Base-by-base conservation (phyloP, 495 filamentous ascomycete genomes). In the Annulohypoxylon bovei region DNA sequence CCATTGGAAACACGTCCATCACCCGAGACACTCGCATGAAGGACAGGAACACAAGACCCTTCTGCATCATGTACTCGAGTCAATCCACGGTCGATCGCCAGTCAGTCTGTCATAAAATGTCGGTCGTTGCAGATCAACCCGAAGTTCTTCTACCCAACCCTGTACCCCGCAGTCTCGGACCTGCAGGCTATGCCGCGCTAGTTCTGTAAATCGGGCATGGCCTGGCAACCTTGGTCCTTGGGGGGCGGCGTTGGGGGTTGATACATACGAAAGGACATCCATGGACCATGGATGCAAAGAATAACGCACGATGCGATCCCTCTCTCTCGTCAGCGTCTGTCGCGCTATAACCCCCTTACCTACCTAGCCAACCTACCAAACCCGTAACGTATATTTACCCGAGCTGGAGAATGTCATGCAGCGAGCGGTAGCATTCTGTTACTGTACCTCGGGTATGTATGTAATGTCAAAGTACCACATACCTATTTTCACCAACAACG, bases 111-210 rank as follows among this genome's bases (percentile, higher is more conserved):
- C 63, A 61, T 50, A 68, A 52, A 63, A 65, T 61, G 65, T 42
- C 65, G 62, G 65, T 61, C 64, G 37, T 49, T 65, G 70, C 56
- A 72, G 70, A 72, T 72, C 70, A 46, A 22, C 70, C 60, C 70
- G 27, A 40, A 68, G 22, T 35, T 7, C 28, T 39, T 30, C 40
- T 52, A 40, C 33, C 49, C 39, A 65, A 65, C 70, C 70, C 65
- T 72, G 70, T 65, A 72, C 70, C 70, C 70, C 70, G 70, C 70
- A 71, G 65, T 65, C 55, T 50, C 23, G 70, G 70, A 72, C 70
- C 70, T 72, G 70, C 70, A 72, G 70, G 55, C 58, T 46, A 64
- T 50, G 52, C 54, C 64, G 54, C 70, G 42, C 65, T 68, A 68
- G 32, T 66, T 37, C 68, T 66, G 58, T 56, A 62, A 71, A 58